Conservation (phyloP, 805 yeast species). For the Kuraishia ogatae region DNA sequence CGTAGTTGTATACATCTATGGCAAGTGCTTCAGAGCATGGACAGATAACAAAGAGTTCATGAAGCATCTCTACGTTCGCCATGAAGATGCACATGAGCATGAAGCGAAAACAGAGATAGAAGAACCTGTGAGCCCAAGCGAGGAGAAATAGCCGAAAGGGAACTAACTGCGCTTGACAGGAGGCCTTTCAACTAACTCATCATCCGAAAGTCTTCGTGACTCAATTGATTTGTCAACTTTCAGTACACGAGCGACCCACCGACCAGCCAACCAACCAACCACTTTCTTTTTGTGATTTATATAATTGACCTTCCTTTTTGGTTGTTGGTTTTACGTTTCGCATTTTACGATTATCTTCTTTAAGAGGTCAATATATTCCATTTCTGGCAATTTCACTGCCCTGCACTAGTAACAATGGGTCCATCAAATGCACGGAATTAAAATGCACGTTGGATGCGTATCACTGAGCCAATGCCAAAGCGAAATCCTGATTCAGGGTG, state of each 20-base stretch:
- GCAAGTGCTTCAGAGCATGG: conserved; percentile 42
- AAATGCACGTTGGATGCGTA: neutral
- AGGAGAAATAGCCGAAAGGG: neutral
- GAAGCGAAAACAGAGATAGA: neutral
- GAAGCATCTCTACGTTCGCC: conserved; percentile 23
- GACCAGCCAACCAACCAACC: no score
- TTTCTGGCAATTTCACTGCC: neutral
- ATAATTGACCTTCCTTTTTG: neutral
- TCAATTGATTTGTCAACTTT: neutral
- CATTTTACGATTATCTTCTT: no score
- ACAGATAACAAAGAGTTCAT: conserved; percentile 38
- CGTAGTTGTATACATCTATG: conserved; percentile 45
- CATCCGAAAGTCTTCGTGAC: neutral
- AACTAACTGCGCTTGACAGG: neutral
- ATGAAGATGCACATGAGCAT: neutral
- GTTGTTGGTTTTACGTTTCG: neutral
- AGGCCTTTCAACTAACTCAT: no score
- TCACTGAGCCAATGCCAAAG: neutral
- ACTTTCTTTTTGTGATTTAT: no score
- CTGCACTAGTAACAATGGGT: neutral
- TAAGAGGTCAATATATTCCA: neutral
- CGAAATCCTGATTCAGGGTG: neutral
- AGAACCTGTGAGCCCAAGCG: neutral
- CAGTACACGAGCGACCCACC: no score
- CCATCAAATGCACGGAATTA: no score